A percentile compares a stretch with the other conserved stretches of the same genome.
phyloP scores from a whole-genome alignment of 2,329 filamentous ascomycete genomes.

The Alternaria ventricosa region DNA sequence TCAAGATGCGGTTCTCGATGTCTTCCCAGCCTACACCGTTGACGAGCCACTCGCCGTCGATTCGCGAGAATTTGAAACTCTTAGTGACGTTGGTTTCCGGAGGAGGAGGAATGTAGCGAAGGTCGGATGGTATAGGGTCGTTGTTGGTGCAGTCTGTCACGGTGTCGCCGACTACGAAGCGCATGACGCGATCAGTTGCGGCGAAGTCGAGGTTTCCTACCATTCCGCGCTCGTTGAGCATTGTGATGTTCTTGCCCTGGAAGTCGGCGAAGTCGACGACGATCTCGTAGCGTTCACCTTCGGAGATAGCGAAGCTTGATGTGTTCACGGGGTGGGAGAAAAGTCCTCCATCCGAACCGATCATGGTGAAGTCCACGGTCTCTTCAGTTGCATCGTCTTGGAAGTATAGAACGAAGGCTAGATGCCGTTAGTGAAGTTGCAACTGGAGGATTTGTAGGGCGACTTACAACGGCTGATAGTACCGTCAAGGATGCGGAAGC shows the following conservation, averaged over 20 bases:
- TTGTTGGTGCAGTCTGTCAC: conserved; percentile 29
- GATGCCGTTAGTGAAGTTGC: background rate
- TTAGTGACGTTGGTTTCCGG: conserved; percentile 23
- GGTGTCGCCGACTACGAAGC: conserved; percentile 54
- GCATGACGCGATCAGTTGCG: conserved; percentile 51
- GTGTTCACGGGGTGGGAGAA: conserved; percentile 55
- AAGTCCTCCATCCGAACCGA: conserved; percentile 62
- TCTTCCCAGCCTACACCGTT: conserved; percentile 46
- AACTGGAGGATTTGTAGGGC: background rate
- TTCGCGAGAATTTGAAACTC: conserved; percentile 43
- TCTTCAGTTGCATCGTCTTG: conserved; percentile 32
- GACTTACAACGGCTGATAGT: conserved; percentile 33
- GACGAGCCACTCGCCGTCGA: conserved; percentile 38
- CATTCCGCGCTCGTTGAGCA: conserved; percentile 53
- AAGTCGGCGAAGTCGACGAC: conserved; percentile 62
- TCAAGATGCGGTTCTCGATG: conserved; percentile 40
- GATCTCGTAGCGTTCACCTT: conserved; percentile 66
- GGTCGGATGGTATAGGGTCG: conserved; percentile 34
- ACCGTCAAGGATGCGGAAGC: conserved; percentile 61
- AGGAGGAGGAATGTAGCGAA: conserved; percentile 35
- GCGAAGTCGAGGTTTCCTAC: conserved; percentile 58
- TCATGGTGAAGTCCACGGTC: conserved; percentile 59
- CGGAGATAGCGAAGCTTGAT: conserved; percentile 55
- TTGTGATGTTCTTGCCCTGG: conserved; percentile 57
- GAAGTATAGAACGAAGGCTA: conserved; percentile 59